A percentile compares a stretch with the other conserved stretches of the same genome.
These are phyloP conservation scores for Penicillium italicum DNA, from an alignment of 2,329 filamentous ascomycete species.

Conservation along the genomic window DNA sequence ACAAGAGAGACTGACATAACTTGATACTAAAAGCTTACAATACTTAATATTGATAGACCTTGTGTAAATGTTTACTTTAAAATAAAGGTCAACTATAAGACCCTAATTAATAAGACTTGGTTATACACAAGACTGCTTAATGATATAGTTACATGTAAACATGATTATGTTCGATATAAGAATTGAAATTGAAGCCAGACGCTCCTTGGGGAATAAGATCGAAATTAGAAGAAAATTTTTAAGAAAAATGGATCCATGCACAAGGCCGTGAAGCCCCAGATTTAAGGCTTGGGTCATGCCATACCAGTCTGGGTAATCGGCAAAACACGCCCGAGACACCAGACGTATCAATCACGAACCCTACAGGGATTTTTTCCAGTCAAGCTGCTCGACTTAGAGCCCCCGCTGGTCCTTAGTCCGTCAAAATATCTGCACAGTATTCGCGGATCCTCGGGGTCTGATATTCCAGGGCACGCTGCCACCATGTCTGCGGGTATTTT, in stretches of 20 bases:
- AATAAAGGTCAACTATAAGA: too few species aligned
- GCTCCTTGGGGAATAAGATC: neutral
- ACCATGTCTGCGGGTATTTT: neutral
- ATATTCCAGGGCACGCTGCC: neutral
- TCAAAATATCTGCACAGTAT: neutral
- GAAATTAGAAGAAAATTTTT: neutral
- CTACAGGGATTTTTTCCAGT: too few species aligned
- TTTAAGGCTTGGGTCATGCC: neutral
- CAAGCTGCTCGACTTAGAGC: neutral
- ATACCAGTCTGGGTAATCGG: neutral
- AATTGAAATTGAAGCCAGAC: neutral
- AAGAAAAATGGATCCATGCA: too few species aligned
- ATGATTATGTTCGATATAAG: neutral
- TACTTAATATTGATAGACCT: too few species aligned
- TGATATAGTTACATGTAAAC: too few species aligned
- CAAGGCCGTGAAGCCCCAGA: neutral
- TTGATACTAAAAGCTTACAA: too few species aligned
- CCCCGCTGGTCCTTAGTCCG: neutral
- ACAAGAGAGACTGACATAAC: too few species aligned
- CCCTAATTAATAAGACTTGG: too few species aligned
- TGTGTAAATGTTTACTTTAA: too few species aligned
- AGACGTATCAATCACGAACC: neutral
- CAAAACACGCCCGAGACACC: neutral
- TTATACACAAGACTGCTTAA: too few species aligned
- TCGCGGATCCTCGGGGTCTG: neutral